Evolutionary conservation across 208 protist genomes (phyloP), one percentile per base, ranked within the genome.

Genomic region (Leishmania tarentolae): DNA sequence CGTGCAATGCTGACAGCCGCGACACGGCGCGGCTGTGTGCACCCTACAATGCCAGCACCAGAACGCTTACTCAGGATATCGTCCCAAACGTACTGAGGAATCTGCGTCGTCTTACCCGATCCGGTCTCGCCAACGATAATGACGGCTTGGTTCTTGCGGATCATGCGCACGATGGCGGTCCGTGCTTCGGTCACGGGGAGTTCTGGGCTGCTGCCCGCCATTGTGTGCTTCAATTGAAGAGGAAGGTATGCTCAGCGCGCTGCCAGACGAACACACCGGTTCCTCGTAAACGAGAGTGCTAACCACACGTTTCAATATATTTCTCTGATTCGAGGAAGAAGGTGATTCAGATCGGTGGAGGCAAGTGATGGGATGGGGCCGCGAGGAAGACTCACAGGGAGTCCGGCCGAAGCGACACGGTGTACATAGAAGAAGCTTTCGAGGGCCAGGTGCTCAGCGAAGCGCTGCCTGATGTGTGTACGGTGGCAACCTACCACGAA

Each of bases 11-110:
- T 98, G 35, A 99, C 96, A 0, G 99, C 99, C 21, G 98, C 98
- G n/a, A 99, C 98, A 80, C 98, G 94, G 52, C 99, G 91, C 1
- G 99, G 99, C 82, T 99, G 99, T 19, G 98, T 99, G 88, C 97
- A 99, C 11, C 94, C 96, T 0, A 98, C 94, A 24, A 98, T 92
- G 28, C 90, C 90, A n/a, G 69, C 47, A 19, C 69, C 76, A 3
- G 79, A 77, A 11, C 71, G 78, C 57, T 87, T 86, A 31, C 90
- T 87, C 7, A 98, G 70, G 37, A 97, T 87, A 78, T 96, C 90
- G 79, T 98, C 96, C 92, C 92, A 96, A 21, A 97, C 88, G 81
- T 93, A 99, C 89, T 99, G 98, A 50, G 98, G 96, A 37, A 99
- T 96, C 82, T 99, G 95, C 21, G 95, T 98, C 7, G 93, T 99